Conservation (phyloP, 441 rosid species). For the Populus tomentosa region DNA sequence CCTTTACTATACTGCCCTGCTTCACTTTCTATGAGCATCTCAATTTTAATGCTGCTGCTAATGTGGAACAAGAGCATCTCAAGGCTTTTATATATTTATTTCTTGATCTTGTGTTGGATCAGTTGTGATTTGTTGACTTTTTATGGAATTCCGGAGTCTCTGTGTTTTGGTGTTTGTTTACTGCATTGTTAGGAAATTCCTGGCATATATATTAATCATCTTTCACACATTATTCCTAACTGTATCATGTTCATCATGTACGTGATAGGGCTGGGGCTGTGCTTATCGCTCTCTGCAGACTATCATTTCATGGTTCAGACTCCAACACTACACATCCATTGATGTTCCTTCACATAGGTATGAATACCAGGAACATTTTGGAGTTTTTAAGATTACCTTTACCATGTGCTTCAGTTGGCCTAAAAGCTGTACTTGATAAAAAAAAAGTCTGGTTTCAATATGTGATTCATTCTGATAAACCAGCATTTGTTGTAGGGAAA, state of each 20-base stretch:
- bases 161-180: neutral
- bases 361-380: slow-evolving; percentile 2
- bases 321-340: slow-evolving; percentile 77
- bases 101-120: neutral
- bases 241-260: neutral
- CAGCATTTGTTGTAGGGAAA: slow-evolving; percentile 50
- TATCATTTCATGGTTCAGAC: slow-evolving; percentile 91
- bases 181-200: neutral
- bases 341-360: slow-evolving; percentile 90
- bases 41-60: neutral
- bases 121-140: neutral
- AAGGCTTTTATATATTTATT: neutral
- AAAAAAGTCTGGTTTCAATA: neutral
- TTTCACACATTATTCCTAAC: slow-evolving; percentile 11
- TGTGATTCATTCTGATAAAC: slow-evolving; percentile 1
- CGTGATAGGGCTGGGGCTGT: slow-evolving; percentile 93
- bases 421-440: neutral
- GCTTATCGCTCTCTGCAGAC: slow-evolving; percentile 95
- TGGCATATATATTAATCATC: neutral
- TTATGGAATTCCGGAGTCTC: neutral
- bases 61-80: neutral
- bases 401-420: neutral
- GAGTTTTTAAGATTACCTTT: neutral
- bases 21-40: too few species aligned
- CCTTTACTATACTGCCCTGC: too few species aligned